These are phyloP conservation scores for Zizania latifolia DNA, from an alignment of 176 grass and related monocot genomes.

Conservation along the genomic window DNA sequence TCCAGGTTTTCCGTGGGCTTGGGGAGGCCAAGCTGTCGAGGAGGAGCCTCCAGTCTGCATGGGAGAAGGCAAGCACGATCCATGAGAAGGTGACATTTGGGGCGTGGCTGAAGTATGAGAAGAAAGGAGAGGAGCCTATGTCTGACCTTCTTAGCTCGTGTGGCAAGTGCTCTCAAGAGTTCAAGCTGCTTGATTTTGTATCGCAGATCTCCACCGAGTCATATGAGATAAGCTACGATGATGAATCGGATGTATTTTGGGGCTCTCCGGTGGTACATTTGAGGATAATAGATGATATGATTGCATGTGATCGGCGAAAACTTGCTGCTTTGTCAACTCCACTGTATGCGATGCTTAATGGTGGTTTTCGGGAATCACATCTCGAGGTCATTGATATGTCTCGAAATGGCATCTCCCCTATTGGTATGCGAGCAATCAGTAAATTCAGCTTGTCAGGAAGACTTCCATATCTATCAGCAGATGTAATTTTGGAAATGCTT, in stretches of 20 bases:
- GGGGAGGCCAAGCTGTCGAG: conserved; percentile 78
- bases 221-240: conserved; percentile 22
- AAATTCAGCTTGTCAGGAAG: conserved; percentile 78
- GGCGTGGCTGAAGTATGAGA: conserved; percentile 91
- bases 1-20: conserved; percentile 79
- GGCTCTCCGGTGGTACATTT: conserved; percentile 64
- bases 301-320: conserved; percentile 76
- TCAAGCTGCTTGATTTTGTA: conserved; percentile 72
- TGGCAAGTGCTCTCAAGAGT: conserved; percentile 88
- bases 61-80: conserved; percentile 81
- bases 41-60: conserved; percentile 76
- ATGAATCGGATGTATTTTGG: conserved; percentile 21
- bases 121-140: conserved; percentile 84
- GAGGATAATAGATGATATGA: conserved; percentile 67
- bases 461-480: conserved; percentile 65
- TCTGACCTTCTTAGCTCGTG: conserved; percentile 81
- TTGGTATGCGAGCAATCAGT: conserved; percentile 70
- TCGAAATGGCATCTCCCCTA: conserved; percentile 72
- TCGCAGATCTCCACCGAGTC: conserved; percentile 52
- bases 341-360: conserved; percentile 88
- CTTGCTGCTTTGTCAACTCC: conserved; percentile 77
- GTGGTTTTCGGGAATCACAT: conserved; percentile 77
- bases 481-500: conserved; percentile 78
- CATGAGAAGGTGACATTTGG: conserved; percentile 88
- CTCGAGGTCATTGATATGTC: conserved; percentile 94